Evolutionary conservation across 768 basidiomycete genomes (phyloP).

Genomic region (Pisolithus marmoratus): DNA sequence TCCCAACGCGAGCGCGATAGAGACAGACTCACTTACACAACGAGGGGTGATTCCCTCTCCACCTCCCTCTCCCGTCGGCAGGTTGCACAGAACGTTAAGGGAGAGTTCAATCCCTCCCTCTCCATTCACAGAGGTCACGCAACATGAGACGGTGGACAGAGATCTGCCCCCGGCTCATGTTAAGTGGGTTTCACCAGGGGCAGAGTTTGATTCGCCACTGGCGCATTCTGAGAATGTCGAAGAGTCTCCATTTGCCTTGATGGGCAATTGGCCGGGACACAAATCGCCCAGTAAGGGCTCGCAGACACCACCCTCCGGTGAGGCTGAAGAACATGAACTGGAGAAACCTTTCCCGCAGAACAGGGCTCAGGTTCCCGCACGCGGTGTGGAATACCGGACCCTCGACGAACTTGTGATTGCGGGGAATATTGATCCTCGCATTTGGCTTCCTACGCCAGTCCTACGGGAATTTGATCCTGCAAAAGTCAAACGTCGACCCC

Average conservation of each 20-base stretch:
- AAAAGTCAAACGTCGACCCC: constrained; percentile 19
- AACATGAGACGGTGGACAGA: constrained; percentile 14
- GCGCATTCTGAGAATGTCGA: constrained; percentile 7
- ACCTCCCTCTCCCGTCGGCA: constrained; percentile 1
- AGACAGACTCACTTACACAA: not conserved
- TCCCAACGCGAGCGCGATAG: constrained; percentile 5
- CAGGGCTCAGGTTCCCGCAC: not conserved
- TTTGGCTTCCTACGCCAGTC: constrained; percentile 18
- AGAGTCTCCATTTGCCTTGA: not conserved
- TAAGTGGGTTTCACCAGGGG: constrained; percentile 9
- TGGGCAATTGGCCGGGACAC: not conserved
- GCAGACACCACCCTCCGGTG: not conserved
- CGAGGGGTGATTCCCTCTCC: constrained; percentile 1
- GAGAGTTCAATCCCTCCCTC: constrained; percentile 14
- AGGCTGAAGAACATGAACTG: constrained; percentile 9
- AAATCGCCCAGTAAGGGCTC: constrained; percentile 7
- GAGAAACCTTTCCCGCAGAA: not conserved
- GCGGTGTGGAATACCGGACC: constrained; percentile 18
- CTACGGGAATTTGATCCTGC: constrained; percentile 20
- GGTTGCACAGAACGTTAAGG: constrained; percentile 7
- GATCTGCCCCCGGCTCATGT: constrained; percentile 6
- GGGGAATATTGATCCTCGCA: constrained; percentile 16
- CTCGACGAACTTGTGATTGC: constrained; percentile 13
- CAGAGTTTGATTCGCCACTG: constrained; percentile 12
- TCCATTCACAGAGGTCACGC: constrained; percentile 18